Evolutionary conservation across 768 basidiomycete species (phyloP), one percentile per base, ranked within the genome.

Genomic region (Tubosaeta brunneosetosa): DNA sequence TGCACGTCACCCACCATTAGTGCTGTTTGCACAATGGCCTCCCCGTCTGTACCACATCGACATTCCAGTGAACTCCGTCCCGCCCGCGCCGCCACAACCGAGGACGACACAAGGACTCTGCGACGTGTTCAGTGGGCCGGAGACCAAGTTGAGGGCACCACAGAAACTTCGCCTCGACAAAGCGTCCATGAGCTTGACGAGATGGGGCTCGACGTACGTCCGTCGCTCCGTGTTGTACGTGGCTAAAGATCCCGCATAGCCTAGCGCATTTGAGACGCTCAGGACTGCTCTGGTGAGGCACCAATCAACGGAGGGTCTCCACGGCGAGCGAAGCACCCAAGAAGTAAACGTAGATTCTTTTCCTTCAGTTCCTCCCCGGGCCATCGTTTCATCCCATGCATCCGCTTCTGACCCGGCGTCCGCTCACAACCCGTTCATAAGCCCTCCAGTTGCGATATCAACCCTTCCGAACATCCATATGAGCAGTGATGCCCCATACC

Each of bases 71-170:
- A 53, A 10, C 45, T 60, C 17, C 55, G 57, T 31, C 54, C 50
- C 19, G 60, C 64, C 4, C 60, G 57, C 13, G 62, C 54, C 25
- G 58, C 51, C 2, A 56, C 59, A 9, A 43, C 61, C 5, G 48
- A 60, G 3, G 49, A 49, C 14, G 77, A 75, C 5, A 62, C 63
- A n/a, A 75, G 75, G 55, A 77, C 77, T 2, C 77, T 77, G 2
- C 74, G 77, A 22, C 78, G 75, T 44, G 78, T 83, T 3, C 81
- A 82, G 55, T 81, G 80, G 81, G 66, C 73, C 12, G 67, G 69
- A 46, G 56, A 56, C 33, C 56, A 59, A 46, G 16, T 33, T 8
- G 43, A 46, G 32, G 22, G 17, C 2, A 29, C 47, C 10, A n/a
- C 40, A 19, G 50, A 45, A 2, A 7, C 37, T 17, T 62, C 53